Conservation (phyloP, 257 asterid species). For the Striga asiatica region DNA sequence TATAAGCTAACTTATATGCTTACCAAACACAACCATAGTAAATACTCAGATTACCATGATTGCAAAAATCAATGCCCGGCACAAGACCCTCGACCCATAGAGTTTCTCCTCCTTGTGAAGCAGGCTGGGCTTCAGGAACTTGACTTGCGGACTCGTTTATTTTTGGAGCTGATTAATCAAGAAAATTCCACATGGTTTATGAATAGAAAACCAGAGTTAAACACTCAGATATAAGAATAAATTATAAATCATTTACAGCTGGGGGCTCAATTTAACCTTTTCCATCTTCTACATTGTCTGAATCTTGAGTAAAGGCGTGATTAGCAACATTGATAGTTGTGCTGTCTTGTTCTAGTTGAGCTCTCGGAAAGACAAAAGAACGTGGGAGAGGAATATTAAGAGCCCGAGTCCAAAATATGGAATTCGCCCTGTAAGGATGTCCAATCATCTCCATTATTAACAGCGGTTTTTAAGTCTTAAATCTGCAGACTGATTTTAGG, state of each 20-base stretch:
- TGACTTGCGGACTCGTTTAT: slow-evolving; percentile 23
- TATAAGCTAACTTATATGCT: too few relatives aligned
- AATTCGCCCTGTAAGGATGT: slow-evolving; percentile 63
- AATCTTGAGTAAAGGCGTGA: too few relatives aligned
- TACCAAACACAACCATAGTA: too few relatives aligned
- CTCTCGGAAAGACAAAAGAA: slow-evolving; percentile 36
- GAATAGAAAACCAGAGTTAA: slow-evolving; percentile 1
- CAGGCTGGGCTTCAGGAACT: slow-evolving; percentile 29
- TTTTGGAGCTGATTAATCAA: slow-evolving; percentile 25
- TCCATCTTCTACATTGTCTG: slow-evolving; percentile 27
- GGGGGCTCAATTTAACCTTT: slow-evolving; percentile 28
- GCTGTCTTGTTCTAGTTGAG: slow-evolving; percentile 28
- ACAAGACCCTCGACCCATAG: slow-evolving; percentile 92
- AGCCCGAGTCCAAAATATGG: slow-evolving; percentile 95
- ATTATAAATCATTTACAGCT: slow-evolving; percentile 1
- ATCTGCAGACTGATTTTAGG: neutral
- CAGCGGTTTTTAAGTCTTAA: neutral
- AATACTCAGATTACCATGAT: slow-evolving; percentile 56
- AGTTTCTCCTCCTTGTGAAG: slow-evolving; percentile 43
- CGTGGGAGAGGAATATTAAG: slow-evolving; percentile 73
- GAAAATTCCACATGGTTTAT: slow-evolving; percentile 4
- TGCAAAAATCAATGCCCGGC: slow-evolving; percentile 98
- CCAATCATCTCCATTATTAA: slow-evolving; percentile 18
- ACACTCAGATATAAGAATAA: slow-evolving; percentile 4
- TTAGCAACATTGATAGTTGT: slow-evolving; percentile 15